A percentile compares a stretch with the other conserved stretches of the same genome.
phyloP scores from a whole-genome alignment of 2,329 filamentous ascomycete species.

The Pyrenochaeta sp. region DNA sequence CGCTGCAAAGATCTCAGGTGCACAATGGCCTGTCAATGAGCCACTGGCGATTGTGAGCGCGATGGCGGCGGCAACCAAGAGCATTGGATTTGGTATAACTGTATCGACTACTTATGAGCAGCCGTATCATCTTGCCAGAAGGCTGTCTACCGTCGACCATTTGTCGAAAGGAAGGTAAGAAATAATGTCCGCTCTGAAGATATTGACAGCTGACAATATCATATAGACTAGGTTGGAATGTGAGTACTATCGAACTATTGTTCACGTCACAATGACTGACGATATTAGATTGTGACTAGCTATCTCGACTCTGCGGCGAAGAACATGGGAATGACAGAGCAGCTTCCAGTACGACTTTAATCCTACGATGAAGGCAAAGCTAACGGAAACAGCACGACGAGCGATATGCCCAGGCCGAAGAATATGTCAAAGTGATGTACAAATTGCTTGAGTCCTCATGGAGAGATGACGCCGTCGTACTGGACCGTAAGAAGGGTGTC shows the following conservation, averaged over 20 bases:
- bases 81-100: conserved; percentile 73
- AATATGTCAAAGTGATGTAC: conserved; percentile 74
- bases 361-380: conserved; percentile 64
- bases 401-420: conserved; percentile 71
- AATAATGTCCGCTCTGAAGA: background rate
- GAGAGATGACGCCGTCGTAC: conserved; percentile 70
- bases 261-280: conserved; percentile 1
- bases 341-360: conserved; percentile 62
- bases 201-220: conserved; percentile 4
- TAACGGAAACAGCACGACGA: conserved; percentile 64
- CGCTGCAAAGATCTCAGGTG: conserved; percentile 67
- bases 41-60: conserved; percentile 69
- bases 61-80: conserved; percentile 72
- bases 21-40: conserved; percentile 77
- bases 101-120: conserved; percentile 73
- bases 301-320: conserved; percentile 72
- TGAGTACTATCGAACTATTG: conserved; percentile 12
- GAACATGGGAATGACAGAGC: conserved; percentile 66
- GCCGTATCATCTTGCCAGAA: conserved; percentile 70
- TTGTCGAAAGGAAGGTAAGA: conserved; percentile 65
- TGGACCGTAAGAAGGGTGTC: conserved; percentile 64
- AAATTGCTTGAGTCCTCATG: conserved; percentile 74
- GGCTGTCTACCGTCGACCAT: conserved; percentile 73
- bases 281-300: conserved; percentile 67
- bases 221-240: conserved; percentile 32